These are phyloP conservation scores for Diutina catenulata DNA, from an alignment of 1,139 yeast species.

Conservation along the genomic window DNA sequence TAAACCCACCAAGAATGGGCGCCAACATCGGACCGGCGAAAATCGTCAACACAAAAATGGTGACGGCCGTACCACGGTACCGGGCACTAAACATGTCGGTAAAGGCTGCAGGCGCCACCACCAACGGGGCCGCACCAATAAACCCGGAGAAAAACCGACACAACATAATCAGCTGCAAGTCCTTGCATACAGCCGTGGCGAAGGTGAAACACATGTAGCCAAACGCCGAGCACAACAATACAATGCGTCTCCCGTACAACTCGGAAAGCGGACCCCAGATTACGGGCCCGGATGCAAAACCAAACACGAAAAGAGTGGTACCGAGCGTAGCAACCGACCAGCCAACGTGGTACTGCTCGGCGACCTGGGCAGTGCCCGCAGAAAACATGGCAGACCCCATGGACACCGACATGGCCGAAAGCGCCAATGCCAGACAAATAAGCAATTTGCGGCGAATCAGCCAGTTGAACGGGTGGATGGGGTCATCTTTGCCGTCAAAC, in stretches of 20 bases:
- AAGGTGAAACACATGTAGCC: constrained; percentile 51
- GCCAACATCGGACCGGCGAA: constrained; percentile 69
- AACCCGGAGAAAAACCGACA: constrained; percentile 70
- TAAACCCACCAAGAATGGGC: constrained; percentile 46
- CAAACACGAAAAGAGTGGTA: constrained; percentile 61
- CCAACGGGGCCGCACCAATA: constrained; percentile 71
- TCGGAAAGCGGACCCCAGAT: constrained; percentile 77
- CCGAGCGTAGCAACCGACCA: constrained; percentile 49
- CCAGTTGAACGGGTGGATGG: constrained; percentile 56
- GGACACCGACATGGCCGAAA: constrained; percentile 27
- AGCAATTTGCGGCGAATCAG: constrained; percentile 24
- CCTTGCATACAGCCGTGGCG: constrained; percentile 63
- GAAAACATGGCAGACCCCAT: constrained; percentile 60
- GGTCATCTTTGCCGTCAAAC: constrained; percentile 51
- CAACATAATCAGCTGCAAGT: constrained; percentile 59
- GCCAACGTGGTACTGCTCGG: constrained; percentile 37
- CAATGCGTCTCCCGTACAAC: constrained; percentile 55
- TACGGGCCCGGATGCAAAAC: constrained; percentile 76
- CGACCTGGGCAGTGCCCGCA: constrained; percentile 31
- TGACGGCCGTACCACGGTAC: constrained; percentile 52
- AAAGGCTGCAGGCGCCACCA: constrained; percentile 74
- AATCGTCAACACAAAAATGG: constrained; percentile 48
- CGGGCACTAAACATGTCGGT: constrained; percentile 59
- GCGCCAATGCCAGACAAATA: constrained; percentile 16
- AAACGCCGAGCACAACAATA: constrained; percentile 35